Percentiles rank a stretch among this genome's conserved stretches.
Evolutionary conservation across 1,284 basidiomycete genomes (phyloP).

Genomic region (Cryptococcus floricola): DNA sequence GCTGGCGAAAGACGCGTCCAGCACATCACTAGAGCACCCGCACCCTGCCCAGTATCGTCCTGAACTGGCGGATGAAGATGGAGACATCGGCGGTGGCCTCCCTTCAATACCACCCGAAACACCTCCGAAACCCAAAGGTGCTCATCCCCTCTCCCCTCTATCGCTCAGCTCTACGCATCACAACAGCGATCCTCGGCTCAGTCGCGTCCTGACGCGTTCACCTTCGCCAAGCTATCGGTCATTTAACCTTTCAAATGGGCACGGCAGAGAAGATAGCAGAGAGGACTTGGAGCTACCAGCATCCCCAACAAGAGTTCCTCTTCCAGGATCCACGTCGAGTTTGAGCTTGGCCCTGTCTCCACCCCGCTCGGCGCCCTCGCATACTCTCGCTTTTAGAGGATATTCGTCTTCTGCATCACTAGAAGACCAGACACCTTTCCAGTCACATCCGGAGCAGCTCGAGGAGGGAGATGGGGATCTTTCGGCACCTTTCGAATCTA

Average conservation of each 20-base stretch:
- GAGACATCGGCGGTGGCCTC: neutral
- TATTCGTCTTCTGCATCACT: constrained; percentile 7
- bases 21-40: no score
- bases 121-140: neutral
- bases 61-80: no score
- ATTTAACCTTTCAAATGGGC: neutral
- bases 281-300: constrained; percentile 1
- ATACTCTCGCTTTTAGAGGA: constrained; percentile 5
- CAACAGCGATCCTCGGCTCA: neutral
- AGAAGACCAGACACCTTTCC: constrained; percentile 9
- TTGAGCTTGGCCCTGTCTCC: constrained; percentile 1
- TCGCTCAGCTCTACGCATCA: neutral
- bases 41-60: no score
- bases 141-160: neutral
- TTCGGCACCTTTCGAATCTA: constrained; percentile 36
- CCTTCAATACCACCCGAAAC: neutral
- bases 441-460: constrained; percentile 2
- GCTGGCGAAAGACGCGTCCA: no score
- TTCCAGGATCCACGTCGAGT: constrained; percentile 8
- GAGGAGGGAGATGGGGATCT: constrained; percentile 13
- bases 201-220: constrained; percentile 1
- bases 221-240: constrained; percentile 3
- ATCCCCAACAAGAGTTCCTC: constrained; percentile 6
- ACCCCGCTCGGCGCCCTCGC: constrained; percentile 5
- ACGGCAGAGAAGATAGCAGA: neutral